Percentiles rank a stretch among this genome's conserved stretches.
Conservation (phyloP, 768 basidiomycete species). For the Auriscalpium microsporum region DNA sequence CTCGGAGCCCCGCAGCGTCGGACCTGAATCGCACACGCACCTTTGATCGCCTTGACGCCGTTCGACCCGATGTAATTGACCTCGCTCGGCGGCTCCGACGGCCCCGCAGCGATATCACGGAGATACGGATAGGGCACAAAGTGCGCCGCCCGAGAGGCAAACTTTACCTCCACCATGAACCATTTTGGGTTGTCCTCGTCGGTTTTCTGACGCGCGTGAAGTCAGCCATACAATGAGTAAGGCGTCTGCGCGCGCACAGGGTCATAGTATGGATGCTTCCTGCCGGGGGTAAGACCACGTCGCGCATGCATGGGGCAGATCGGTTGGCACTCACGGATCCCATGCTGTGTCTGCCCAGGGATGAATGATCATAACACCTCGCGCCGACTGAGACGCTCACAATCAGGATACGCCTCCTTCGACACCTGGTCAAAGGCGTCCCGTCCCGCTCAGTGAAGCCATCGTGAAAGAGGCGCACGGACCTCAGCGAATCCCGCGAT, state of each 20-base stretch:
- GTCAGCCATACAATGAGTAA: too few species aligned
- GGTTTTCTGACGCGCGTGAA: conserved; percentile 50
- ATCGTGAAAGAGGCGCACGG: conserved; percentile 6
- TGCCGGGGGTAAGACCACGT: conserved; percentile 24
- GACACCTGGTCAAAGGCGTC: conserved; percentile 39
- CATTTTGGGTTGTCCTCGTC: conserved; percentile 70
- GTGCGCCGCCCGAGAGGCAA: conserved; percentile 52
- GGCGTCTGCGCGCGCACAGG: conserved; percentile 32
- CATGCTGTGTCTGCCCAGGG: conserved; percentile 69
- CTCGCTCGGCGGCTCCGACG: conserved; percentile 35
- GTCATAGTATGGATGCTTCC: conserved; percentile 76
- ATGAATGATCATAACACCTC: not conserved
- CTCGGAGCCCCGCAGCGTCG: conserved; percentile 2
- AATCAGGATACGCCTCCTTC: conserved; percentile 85
- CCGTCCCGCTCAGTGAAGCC: not conserved
- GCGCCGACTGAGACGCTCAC: conserved; percentile 35
- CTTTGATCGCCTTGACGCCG: conserved; percentile 56
- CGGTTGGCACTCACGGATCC: conserved; percentile 53
- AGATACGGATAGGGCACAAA: conserved; percentile 76
- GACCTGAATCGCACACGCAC: conserved; percentile 24
- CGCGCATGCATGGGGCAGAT: conserved; percentile 2
- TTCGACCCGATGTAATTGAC: conserved; percentile 60
- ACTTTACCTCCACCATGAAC: conserved; percentile 86
- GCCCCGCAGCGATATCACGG: conserved; percentile 43
- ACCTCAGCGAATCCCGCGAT: conserved; percentile 81